Evolutionary conservation across 257 asterid genomes (phyloP).

Genomic region (Solanum rostratum): DNA sequence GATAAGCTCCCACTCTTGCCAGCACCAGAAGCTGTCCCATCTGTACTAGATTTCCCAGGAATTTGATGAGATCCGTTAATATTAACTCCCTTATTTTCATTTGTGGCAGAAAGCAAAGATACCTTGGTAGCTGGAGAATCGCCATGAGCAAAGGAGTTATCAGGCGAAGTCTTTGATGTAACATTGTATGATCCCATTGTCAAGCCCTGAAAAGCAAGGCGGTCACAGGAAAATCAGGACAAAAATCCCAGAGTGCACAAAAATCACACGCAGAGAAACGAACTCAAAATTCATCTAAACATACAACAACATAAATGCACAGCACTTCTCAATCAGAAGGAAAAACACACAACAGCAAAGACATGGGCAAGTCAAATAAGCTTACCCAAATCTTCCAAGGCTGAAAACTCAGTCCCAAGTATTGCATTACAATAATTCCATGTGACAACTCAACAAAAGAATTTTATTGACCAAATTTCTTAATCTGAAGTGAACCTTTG

Average conservation of each 20-base stretch:
- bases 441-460: not conserved
- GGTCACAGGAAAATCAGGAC: not conserved
- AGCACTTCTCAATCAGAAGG: not conserved
- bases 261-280: not conserved
- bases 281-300: not conserved
- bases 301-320: not conserved
- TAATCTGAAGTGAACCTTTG: not conserved
- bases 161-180: conserved; percentile 33
- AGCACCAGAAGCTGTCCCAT: conserved; percentile 71
- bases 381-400: not conserved
- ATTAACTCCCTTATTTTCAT: conserved; percentile 98
- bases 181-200: conserved; percentile 31
- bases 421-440: not conserved
- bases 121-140: conserved; percentile 75
- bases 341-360: not conserved
- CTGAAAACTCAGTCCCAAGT: not conserved
- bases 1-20: conserved; percentile 75
- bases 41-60: conserved; percentile 99
- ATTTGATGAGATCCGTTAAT: conserved; percentile 96
- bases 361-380: not conserved
- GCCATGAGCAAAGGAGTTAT: conserved; percentile 18
- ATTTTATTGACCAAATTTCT: not conserved
- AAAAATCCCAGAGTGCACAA: not conserved
- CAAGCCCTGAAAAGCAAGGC: conserved; percentile 40
- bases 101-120: conserved; percentile 78